Evolutionary conservation across 2,329 filamentous ascomycete species (phyloP), one percentile per base, ranked within the genome.

Genomic region (Apiospora rasikravindrae): DNA sequence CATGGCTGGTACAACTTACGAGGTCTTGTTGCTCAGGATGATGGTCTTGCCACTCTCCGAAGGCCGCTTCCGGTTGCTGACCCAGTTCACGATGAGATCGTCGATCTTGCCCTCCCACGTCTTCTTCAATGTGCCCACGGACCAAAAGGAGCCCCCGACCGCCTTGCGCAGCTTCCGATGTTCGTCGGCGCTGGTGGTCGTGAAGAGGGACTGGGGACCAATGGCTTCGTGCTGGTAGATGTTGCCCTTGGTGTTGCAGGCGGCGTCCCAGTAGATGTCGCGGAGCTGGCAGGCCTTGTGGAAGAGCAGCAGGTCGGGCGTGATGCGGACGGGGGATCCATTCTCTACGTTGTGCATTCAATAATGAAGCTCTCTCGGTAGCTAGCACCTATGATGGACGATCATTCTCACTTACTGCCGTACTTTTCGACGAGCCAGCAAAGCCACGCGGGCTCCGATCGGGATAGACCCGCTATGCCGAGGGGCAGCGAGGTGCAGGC

Each of bases 241-340:
- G 0, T 74, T 73, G 0, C 76, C 72, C 69, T 84, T 84, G 19
- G 74, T 73, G 71, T 85, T 84, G 57, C 77, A 81, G 33, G 78
- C 77, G 2, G 79, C 76, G 42, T 82, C 80, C 78, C 82, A 81
- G 75, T 84, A 84, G 68, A 85, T 84, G 40, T 83, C 80, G 71
- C 80, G 82, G 19, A 83, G 71, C 0, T 83, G 75, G 1, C 80
- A 80, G 3, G 80, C 76, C 1, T 77, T 76, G 16, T 80, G 79
- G 68, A 83, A 84, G 29, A 84, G 71, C 1, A 84, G 76, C 75
- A 82, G 76, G 3, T 77, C 81, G 0, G 83, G 83, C 1, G 80
- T 77, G 49, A 84, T 82, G 66, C 82, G 81, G 71, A 83, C 82
- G 24, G 81, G 82, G 22, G 66, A 73, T 2, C 81, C 77, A 33